A percentile compares a stretch with the other conserved stretches of the same genome.
phyloP scores from a whole-genome alignment of 768 basidiomycete genomes.

The Kwoniella bestiolae region DNA sequence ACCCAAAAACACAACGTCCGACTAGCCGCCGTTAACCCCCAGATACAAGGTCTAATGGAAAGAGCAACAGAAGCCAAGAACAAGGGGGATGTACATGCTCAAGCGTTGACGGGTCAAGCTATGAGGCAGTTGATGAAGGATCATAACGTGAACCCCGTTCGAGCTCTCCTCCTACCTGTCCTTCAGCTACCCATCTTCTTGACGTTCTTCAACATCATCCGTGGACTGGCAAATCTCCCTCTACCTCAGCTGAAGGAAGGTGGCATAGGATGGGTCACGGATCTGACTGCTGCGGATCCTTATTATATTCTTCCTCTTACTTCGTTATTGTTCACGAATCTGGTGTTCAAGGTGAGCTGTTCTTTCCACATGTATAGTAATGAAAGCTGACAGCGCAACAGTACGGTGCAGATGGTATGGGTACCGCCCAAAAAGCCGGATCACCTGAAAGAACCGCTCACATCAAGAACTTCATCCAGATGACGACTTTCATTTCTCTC shows the following conservation, averaged over 20 bases:
- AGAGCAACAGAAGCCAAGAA: slow-evolving; percentile 62
- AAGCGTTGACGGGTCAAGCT: slow-evolving; percentile 61
- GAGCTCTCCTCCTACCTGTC: slow-evolving; percentile 65
- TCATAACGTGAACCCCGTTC: slow-evolving; percentile 68
- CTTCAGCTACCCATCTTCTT: slow-evolving; percentile 77
- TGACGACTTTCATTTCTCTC: slow-evolving; percentile 64
- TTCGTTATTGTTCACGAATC: slow-evolving; percentile 66
- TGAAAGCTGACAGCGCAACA: not conserved
- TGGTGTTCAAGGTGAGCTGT: slow-evolving; percentile 69
- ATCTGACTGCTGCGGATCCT: slow-evolving; percentile 79
- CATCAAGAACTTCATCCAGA: slow-evolving; percentile 69
- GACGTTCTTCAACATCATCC: slow-evolving; percentile 80
- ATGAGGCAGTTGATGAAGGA: slow-evolving; percentile 66
- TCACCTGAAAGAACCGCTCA: slow-evolving; percentile 65
- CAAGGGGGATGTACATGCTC: slow-evolving; percentile 58
- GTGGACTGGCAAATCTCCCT: slow-evolving; percentile 71
- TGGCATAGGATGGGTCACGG: slow-evolving; percentile 72
- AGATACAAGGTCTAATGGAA: slow-evolving; percentile 65
- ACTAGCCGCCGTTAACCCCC: slow-evolving; percentile 66
- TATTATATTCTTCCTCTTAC: slow-evolving; percentile 72
- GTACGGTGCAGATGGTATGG: slow-evolving; percentile 26
- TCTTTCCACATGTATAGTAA: not conserved
- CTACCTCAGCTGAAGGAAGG: slow-evolving; percentile 75
- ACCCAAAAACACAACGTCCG: slow-evolving; percentile 71
- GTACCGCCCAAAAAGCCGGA: slow-evolving; percentile 60